A percentile compares a stretch with the other conserved stretches of the same genome.
These are phyloP conservation scores for Citrullus mucosospermus DNA, from an alignment of 306 rosid species.

Conservation along the genomic window DNA sequence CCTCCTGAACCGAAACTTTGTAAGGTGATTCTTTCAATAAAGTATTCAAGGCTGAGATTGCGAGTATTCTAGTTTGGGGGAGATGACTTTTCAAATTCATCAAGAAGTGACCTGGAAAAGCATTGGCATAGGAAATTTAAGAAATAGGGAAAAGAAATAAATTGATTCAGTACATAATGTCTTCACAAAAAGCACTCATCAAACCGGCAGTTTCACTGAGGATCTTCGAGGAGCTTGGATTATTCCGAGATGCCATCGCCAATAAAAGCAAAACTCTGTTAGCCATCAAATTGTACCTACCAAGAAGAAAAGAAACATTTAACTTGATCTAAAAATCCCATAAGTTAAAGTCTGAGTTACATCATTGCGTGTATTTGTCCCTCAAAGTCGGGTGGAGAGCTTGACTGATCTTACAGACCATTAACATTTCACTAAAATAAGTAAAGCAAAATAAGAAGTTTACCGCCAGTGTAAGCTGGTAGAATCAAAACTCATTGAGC, in stretches of 20 bases:
- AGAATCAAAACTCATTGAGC: conserved; percentile 89
- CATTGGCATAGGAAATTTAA: conserved; percentile 1
- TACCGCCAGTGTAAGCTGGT: conserved; percentile 97
- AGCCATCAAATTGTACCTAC: conserved; percentile 95
- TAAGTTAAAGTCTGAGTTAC: neutral
- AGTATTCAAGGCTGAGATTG: conserved; percentile 86
- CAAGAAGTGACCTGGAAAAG: conserved; percentile 77
- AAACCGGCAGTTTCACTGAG: conserved; percentile 88
- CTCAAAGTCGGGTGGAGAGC: neutral
- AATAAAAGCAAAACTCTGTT: conserved; percentile 81
- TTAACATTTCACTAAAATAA: neutral
- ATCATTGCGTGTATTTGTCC: neutral
- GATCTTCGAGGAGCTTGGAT: conserved; percentile 69
- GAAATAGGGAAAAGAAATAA: neutral
- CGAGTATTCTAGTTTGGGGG: conserved; percentile 97
- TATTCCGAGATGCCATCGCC: conserved; percentile 84
- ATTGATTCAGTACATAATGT: neutral
- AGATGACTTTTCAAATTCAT: conserved; percentile 88
- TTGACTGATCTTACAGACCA: neutral
- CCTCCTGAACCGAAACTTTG: conserved; percentile 47
- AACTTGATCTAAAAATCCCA: neutral
- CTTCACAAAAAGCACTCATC: conserved; percentile 7
- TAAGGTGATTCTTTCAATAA: conserved; percentile 92
- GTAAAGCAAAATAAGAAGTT: neutral
- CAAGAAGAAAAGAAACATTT: neutral